Percentiles rank a stretch among this genome's conserved stretches.
Evolutionary conservation across 2,329 filamentous ascomycete species (phyloP).

Genomic region (Pestalotiopsis sp.): DNA sequence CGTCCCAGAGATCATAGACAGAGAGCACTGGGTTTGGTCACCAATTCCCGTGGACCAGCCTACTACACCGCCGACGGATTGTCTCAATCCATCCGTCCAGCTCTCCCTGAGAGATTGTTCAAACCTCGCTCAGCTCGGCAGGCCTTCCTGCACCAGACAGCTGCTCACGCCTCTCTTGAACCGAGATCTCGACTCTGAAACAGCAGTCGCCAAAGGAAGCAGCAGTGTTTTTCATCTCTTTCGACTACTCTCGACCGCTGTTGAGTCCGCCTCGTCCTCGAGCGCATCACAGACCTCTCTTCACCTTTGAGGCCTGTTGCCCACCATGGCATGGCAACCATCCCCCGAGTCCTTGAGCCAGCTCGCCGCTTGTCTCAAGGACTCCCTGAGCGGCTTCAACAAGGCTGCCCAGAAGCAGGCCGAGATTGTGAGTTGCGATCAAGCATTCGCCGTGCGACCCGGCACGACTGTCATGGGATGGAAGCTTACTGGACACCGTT

Average conservation of each 20-base stretch:
- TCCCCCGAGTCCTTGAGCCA: constrained; percentile 84
- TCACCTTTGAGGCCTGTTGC: constrained; percentile 16
- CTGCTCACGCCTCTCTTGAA: constrained; percentile 1
- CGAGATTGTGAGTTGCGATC: constrained; percentile 68
- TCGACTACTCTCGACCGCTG: background rate
- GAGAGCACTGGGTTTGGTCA: background rate
- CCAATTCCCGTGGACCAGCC: background rate
- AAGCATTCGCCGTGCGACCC: constrained; percentile 1
- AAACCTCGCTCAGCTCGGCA: background rate
- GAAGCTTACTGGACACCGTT: background rate
- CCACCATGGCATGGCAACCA: constrained; percentile 88
- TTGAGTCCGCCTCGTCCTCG: background rate
- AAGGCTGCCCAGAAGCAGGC: constrained; percentile 84
- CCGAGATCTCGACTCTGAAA: background rate
- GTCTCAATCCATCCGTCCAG: background rate
- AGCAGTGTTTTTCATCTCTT: background rate
- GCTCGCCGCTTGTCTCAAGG: constrained; percentile 84
- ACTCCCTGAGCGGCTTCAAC: constrained; percentile 87
- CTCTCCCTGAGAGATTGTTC: background rate
- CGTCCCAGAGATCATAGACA: background rate
- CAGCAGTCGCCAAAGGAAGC: background rate
- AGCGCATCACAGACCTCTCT: background rate
- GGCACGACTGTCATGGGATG: background rate
- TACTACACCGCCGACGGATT: background rate
- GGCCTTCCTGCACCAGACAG: constrained; percentile 14